Evolutionary conservation across 1,139 yeast species (phyloP).

Genomic region (Pichia sp.): DNA sequence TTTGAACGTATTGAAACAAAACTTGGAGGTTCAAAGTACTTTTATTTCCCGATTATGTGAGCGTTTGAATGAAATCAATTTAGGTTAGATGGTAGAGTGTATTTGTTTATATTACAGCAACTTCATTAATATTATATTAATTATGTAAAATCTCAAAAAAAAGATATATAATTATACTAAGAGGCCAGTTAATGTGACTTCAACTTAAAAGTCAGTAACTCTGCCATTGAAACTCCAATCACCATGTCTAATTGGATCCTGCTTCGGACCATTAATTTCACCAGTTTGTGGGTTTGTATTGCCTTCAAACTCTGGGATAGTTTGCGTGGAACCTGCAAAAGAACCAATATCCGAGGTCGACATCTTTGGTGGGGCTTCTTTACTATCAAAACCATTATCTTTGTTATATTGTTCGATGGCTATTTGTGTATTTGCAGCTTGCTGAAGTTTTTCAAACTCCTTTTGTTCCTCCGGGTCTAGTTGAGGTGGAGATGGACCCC

Average conservation of each 20-base stretch:
- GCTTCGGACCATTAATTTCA: slow-evolving; percentile 97
- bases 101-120: background rate
- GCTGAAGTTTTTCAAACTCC: slow-evolving; percentile 83
- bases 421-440: slow-evolving; percentile 71
- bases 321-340: slow-evolving; percentile 62
- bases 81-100: background rate
- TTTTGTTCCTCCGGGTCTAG: slow-evolving; percentile 83
- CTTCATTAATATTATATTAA: background rate
- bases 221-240: slow-evolving; percentile 96
- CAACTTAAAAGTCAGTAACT: slow-evolving; percentile 74
- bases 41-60: slow-evolving; percentile 15
- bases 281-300: slow-evolving; percentile 90
- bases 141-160: background rate
- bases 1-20: slow-evolving; percentile 16
- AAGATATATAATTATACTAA: background rate
- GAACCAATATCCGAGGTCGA: slow-evolving; percentile 45
- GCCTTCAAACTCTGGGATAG: slow-evolving; percentile 94
- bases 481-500: slow-evolving; percentile 73
- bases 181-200: background rate
- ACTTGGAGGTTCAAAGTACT: slow-evolving; percentile 17
- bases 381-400: slow-evolving; percentile 34
- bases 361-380: slow-evolving; percentile 37
- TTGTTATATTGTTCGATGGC: slow-evolving; percentile 73
- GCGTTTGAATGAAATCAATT: slow-evolving; percentile 12
- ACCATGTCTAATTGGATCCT: slow-evolving; percentile 87